Conservation (phyloP, 2,329 filamentous ascomycete genomes). For the Chalaropsis thielavioides region DNA sequence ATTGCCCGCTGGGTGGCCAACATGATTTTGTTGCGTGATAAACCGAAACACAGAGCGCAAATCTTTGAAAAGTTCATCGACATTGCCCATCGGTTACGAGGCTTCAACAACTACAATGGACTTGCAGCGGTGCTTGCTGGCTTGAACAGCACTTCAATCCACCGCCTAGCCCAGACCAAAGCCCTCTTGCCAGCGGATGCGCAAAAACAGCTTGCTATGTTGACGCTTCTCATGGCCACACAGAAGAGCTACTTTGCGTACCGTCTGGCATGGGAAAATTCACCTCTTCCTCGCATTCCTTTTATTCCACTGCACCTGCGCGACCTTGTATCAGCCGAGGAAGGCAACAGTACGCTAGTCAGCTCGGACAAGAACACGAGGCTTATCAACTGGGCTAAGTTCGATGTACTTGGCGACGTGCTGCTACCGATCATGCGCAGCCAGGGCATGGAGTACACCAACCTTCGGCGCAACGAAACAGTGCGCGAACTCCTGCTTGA, state of each 20-base stretch:
- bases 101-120: slow-evolving; percentile 93
- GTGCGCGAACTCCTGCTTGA: slow-evolving; percentile 66
- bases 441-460: slow-evolving; percentile 69
- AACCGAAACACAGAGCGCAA: slow-evolving; percentile 82
- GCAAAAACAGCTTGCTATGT: slow-evolving; percentile 71
- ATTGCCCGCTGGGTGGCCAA: slow-evolving; percentile 70
- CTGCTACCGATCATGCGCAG: slow-evolving; percentile 83
- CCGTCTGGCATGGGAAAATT: slow-evolving; percentile 95
- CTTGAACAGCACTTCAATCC: slow-evolving; percentile 75
- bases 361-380: slow-evolving; percentile 45
- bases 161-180: slow-evolving; percentile 67
- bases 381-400: slow-evolving; percentile 94
- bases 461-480: slow-evolving; percentile 52
- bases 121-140: slow-evolving; percentile 88
- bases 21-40: slow-evolving; percentile 78
- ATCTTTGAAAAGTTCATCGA: slow-evolving; percentile 95
- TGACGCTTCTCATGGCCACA: slow-evolving; percentile 84
- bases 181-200: slow-evolving; percentile 56
- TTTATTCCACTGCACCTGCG: slow-evolving; percentile 82
- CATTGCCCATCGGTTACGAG: slow-evolving; percentile 70
- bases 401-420: slow-evolving; percentile 88
- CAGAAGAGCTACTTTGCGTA: slow-evolving; percentile 90
- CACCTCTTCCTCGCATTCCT: slow-evolving; percentile 74
- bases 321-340: slow-evolving; percentile 81
- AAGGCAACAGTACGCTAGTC: slow-evolving; percentile 82